Evolutionary conservation across 768 basidiomycete species (phyloP).

Genomic region (Mycena alexandri): DNA sequence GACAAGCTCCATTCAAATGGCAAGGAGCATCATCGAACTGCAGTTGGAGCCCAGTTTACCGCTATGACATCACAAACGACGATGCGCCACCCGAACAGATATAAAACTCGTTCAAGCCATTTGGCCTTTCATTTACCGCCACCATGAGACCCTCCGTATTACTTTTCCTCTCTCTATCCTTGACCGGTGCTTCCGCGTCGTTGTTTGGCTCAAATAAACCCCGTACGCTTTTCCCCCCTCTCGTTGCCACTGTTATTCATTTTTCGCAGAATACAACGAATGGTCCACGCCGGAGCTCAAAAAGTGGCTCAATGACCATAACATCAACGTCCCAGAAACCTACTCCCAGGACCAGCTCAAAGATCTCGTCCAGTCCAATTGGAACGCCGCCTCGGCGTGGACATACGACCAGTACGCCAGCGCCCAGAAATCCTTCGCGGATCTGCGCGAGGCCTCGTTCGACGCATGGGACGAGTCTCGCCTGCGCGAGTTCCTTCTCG

Average conservation of each 20-base stretch:
- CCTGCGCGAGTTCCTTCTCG: slow-evolving; percentile 85
- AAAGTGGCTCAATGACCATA: slow-evolving; percentile 77
- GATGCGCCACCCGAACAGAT: too few relatives aligned
- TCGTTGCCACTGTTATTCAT: neutral
- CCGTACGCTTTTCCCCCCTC: too few relatives aligned
- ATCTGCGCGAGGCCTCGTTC: slow-evolving; percentile 71
- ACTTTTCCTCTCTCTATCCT: neutral
- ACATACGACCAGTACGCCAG: slow-evolving; percentile 71
- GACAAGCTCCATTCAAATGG: too few relatives aligned
- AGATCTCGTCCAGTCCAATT: slow-evolving; percentile 71
- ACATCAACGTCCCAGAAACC: slow-evolving; percentile 64
- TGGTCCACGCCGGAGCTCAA: slow-evolving; percentile 79
- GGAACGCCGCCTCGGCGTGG: slow-evolving; percentile 67
- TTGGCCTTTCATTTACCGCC: neutral
- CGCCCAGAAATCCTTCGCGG: slow-evolving; percentile 73
- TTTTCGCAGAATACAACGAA: slow-evolving; percentile 48
- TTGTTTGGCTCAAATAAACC: too few relatives aligned
- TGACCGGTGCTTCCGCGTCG: slow-evolving; percentile 3
- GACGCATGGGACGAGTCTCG: slow-evolving; percentile 89
- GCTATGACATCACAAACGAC: too few relatives aligned
- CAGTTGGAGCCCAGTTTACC: too few relatives aligned
- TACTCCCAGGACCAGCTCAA: slow-evolving; percentile 57
- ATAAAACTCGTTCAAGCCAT: too few relatives aligned
- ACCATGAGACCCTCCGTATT: slow-evolving; percentile 17
- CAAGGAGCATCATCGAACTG: too few relatives aligned